A percentile compares a stretch with the other conserved stretches of the same genome.
Evolutionary conservation across 768 basidiomycete species (phyloP).

Genomic region (Calocera viscosa): DNA sequence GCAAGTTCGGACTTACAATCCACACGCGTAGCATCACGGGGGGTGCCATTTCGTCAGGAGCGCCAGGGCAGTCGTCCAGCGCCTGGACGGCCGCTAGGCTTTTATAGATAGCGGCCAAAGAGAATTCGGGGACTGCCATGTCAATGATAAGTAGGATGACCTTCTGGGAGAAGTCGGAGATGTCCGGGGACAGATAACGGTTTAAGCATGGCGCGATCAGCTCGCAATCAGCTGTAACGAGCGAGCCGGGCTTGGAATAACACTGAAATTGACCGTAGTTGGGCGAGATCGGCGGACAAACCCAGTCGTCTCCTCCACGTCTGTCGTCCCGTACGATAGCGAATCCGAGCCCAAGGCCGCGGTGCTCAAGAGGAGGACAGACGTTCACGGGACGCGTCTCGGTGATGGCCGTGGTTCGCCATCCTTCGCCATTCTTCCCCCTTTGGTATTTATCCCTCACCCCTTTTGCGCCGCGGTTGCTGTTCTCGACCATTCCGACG

Average conservation of each 20-base stretch:
- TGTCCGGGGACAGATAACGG: constrained; percentile 9
- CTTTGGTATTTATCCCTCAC: not conserved
- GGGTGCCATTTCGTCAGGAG: not conserved
- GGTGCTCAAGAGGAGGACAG: not conserved
- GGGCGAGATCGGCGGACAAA: not conserved
- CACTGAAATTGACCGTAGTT: not conserved
- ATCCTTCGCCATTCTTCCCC: not conserved
- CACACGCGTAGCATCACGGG: constrained; percentile 7
- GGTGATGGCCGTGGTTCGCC: not conserved
- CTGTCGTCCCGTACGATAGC: not conserved
- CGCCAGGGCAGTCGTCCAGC: not conserved
- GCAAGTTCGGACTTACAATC: constrained; percentile 6
- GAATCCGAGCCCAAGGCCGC: constrained; percentile 1
- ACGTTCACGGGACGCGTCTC: not conserved
- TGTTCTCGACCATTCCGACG: not conserved
- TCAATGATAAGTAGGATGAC: constrained; percentile 3
- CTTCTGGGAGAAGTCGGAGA: constrained; percentile 7
- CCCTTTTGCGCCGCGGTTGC: not conserved
- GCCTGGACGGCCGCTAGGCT: not conserved
- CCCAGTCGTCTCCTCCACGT: not conserved
- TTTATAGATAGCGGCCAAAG: constrained; percentile 6
- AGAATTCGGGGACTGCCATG: constrained; percentile 5
- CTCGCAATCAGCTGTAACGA: constrained; percentile 8
- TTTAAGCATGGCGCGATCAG: constrained; percentile 8
- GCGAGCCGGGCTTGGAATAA: not conserved